Evolutionary conservation across 768 basidiomycete species (phyloP).

Genomic region (Amanita jacksonii): DNA sequence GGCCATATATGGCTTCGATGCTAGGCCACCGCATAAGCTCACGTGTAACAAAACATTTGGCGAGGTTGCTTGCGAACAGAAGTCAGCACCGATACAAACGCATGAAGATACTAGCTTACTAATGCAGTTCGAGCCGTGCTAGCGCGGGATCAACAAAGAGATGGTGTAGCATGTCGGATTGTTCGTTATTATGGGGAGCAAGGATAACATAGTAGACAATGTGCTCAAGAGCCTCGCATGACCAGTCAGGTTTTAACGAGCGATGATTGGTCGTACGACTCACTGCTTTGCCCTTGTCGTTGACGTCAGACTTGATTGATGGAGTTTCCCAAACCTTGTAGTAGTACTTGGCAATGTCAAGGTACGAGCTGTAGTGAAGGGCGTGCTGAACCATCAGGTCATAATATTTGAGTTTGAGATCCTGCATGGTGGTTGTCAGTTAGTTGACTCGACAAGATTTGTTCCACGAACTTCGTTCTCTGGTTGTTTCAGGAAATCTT

Average conservation of each 20-base stretch:
- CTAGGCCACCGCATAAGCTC: slow-evolving; percentile 98
- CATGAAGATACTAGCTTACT: slow-evolving; percentile 37
- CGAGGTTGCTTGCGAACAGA: slow-evolving; percentile 64
- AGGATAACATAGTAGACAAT: slow-evolving; percentile 93
- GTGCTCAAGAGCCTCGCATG: slow-evolving; percentile 93
- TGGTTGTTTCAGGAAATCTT: slow-evolving; percentile 82
- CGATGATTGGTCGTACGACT: slow-evolving; percentile 15
- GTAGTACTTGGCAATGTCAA: slow-evolving; percentile 93
- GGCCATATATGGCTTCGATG: slow-evolving; percentile 81
- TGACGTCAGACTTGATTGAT: slow-evolving; percentile 78
- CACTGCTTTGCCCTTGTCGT: slow-evolving; percentile 59
- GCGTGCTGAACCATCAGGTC: slow-evolving; percentile 95
- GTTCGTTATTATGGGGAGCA: slow-evolving; percentile 92
- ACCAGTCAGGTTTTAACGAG: slow-evolving; percentile 1
- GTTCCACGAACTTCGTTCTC: slow-evolving; percentile 65
- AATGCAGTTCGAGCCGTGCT: slow-evolving; percentile 72
- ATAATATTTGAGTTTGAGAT: slow-evolving; percentile 92
- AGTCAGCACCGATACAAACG: slow-evolving; percentile 11
- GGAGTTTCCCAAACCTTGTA: slow-evolving; percentile 98
- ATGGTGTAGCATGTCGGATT: slow-evolving; percentile 93
- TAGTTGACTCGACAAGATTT: not conserved
- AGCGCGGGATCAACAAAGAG: slow-evolving; percentile 73
- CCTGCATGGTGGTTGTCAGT: slow-evolving; percentile 35
- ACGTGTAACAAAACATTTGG: slow-evolving; percentile 88
- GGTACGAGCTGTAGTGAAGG: slow-evolving; percentile 72